A percentile compares a stretch with the other conserved stretches of the same genome.
These are phyloP conservation scores for Komagataella mondaviorum DNA, from an alignment of 805 yeast species.

Conservation along the genomic window DNA sequence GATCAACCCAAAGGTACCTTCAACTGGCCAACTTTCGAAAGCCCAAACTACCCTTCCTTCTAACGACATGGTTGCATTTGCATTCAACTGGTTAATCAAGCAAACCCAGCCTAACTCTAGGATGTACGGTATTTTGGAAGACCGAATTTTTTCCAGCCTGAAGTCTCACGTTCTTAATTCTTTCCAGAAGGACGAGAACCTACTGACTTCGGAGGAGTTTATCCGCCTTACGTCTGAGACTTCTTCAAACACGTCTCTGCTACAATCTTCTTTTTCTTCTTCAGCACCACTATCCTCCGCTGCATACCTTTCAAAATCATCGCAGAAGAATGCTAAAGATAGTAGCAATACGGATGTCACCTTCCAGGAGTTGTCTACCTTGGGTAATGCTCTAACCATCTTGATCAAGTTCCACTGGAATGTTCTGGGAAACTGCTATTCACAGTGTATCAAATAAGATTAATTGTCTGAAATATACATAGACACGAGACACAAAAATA, in stretches of 20 bases:
- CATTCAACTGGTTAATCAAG: conserved; percentile 67
- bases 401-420: conserved; percentile 71
- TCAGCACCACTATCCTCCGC: conserved; percentile 4
- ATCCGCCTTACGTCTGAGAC: conserved; percentile 10
- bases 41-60: conserved; percentile 17
- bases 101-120: conserved; percentile 78
- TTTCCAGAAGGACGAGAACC: conserved; percentile 18
- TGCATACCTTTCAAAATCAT: conserved; percentile 4
- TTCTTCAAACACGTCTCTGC: conserved; percentile 4
- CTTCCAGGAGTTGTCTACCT: conserved; percentile 9
- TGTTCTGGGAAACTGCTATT: conserved; percentile 25
- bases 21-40: background rate
- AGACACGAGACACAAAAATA: background rate
- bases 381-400: conserved; percentile 48
- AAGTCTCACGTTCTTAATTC: conserved; percentile 13
- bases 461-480: conserved; percentile 1
- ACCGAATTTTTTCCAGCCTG: conserved; percentile 41
- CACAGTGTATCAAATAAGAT: conserved; percentile 47
- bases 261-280: conserved; percentile 1
- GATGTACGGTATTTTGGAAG: conserved; percentile 66
- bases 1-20: background rate
- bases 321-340: conserved; percentile 2
- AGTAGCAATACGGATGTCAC: conserved; percentile 8
- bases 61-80: conserved; percentile 37
- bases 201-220: conserved; percentile 14